Conservation (phyloP, 768 basidiomycete species). For the Russula ochroleuca region DNA sequence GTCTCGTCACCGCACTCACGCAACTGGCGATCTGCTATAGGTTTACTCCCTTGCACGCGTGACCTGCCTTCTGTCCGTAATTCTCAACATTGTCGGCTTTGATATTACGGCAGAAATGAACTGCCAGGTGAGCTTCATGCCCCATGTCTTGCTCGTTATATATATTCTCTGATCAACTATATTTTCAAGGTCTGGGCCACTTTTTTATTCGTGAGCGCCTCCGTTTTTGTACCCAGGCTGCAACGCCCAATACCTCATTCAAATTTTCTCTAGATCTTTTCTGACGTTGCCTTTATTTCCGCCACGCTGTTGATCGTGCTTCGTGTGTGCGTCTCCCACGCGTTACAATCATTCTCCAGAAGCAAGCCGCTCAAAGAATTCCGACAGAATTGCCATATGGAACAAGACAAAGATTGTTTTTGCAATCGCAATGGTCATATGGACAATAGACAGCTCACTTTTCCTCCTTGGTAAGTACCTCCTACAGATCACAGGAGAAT, state of each 20-base stretch:
- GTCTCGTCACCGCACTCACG: neutral
- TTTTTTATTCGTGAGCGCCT: neutral
- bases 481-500: no score
- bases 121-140: constrained; percentile 10
- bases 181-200: neutral
- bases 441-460: neutral
- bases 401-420: neutral
- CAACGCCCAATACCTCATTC: no score
- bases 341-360: neutral
- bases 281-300: neutral
- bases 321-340: constrained; percentile 4
- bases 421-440: neutral
- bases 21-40: neutral
- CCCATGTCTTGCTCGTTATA: neutral
- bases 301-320: neutral
- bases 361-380: neutral
- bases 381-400: constrained; percentile 9
- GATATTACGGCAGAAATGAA: neutral
- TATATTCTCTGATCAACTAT: neutral
- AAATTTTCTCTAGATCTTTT: neutral
- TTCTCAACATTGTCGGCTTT: constrained; percentile 1
- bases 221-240: neutral
- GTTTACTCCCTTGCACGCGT: constrained; percentile 17
- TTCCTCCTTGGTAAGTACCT: neutral
- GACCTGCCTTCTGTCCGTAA: neutral